Evolutionary conservation across 345 rosid genomes (phyloP), one percentile per base, ranked within the genome.

Genomic region (Camelina hispida): DNA sequence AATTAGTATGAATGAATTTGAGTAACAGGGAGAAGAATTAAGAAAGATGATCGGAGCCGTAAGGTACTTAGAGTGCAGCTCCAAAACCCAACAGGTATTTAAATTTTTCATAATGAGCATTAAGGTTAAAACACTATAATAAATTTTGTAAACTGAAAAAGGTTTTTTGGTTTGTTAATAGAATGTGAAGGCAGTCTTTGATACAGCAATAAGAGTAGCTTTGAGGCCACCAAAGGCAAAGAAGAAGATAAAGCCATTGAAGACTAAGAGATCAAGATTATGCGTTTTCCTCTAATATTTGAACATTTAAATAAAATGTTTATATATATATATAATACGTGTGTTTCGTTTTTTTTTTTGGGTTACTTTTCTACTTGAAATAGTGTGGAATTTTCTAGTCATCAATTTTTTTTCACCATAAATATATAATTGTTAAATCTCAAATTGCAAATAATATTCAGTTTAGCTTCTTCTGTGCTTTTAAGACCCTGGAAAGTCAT

Each of bases 161-260:
- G 2, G 0, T 18, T 4, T 54, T 30, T 35, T 34, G 58, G 17
- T 47, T 38, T 20, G 5, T 28, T 16, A 1, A 71, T 81, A 88
- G 96, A 90, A 88, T 79, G 91, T 87, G 79, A 90, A 90, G 69
- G 47, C 87, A 23, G 93, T 88, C 68, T 90, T 90, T 76, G 96
- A 90, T 83, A 71, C 84, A 4, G 90, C 96, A 5, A 88, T 88
- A 62, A 86, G 84, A 60, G 83, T 85, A 62, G 96, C 87, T 38
- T 70, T 90, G 62, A 72, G 90, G 74, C 91, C 90, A 57, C 89
- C 90, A 57, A 88, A 85, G 59, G 79, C 83, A 42, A 90, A 86
- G 84, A 88, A 82, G 83, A 88, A 81, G 76, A 78, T 43, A 34
- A 66, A 66, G 28, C 77, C 77, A 66, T 12, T 78, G 79, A 22